Conservation (phyloP, 345 rosid genomes). For the Eucalyptus fibrosa region DNA sequence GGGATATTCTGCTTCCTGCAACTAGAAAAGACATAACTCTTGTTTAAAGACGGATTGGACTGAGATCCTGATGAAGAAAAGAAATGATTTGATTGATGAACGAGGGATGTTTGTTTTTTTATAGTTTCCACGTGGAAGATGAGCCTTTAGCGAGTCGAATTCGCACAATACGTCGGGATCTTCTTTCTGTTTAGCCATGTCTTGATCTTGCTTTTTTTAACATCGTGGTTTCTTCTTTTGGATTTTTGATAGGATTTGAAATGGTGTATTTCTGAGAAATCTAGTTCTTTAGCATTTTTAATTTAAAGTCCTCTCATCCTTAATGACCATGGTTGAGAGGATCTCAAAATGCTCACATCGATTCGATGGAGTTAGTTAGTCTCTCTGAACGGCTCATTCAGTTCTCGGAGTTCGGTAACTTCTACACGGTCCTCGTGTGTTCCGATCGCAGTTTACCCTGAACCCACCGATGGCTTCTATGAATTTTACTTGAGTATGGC, state of each 20-base stretch:
- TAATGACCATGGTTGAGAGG: neutral
- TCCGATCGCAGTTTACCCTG: neutral
- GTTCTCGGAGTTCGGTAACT: neutral
- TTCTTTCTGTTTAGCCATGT: neutral
- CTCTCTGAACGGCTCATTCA: neutral
- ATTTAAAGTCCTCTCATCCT: neutral
- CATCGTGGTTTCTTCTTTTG: neutral
- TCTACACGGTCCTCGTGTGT: neutral
- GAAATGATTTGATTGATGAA: neutral
- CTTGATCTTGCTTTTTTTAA: neutral
- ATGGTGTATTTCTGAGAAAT: neutral
- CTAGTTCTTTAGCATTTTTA: neutral
- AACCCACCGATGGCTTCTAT: neutral
- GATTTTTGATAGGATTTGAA: neutral
- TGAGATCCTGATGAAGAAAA: neutral
- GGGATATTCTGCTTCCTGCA: neutral
- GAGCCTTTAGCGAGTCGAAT: neutral
- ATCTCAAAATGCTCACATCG: neutral
- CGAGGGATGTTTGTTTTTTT: neutral
- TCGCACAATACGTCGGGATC: neutral
- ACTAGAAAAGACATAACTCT: neutral
- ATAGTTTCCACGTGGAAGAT: neutral
- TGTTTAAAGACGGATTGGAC: neutral
- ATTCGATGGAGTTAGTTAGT: neutral
- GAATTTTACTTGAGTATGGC: neutral